Evolutionary conservation across 768 basidiomycete genomes (phyloP).

Genomic region (Calocybe gangraenosa): DNA sequence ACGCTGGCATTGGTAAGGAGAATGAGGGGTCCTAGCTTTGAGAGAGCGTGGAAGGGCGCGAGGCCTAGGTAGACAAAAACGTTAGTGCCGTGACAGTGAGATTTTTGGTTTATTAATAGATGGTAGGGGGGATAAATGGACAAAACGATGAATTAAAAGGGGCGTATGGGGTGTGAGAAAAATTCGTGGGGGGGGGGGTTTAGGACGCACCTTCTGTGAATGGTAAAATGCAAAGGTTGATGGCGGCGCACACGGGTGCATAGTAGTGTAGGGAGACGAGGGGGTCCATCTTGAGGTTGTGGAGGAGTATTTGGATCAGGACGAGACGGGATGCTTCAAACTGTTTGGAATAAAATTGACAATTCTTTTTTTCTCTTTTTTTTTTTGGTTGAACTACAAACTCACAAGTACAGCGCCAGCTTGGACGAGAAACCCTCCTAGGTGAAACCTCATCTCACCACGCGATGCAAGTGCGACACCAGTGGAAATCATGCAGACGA

Average conservation of each 20-base stretch:
- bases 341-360: no score
- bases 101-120: background rate
- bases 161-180: no score
- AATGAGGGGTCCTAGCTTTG: slow-evolving; percentile 60
- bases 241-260: slow-evolving; percentile 88
- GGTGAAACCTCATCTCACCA: slow-evolving; percentile 84
- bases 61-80: slow-evolving; percentile 27
- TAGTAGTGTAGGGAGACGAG: slow-evolving; percentile 95
- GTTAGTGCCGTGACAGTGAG: background rate
- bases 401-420: slow-evolving; percentile 79
- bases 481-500: slow-evolving; percentile 86
- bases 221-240: slow-evolving; percentile 83
- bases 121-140: background rate
- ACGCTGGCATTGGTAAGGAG: slow-evolving; percentile 80
- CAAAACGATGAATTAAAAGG: background rate
- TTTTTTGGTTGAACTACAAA: no score
- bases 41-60: slow-evolving; percentile 75
- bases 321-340: slow-evolving; percentile 95
- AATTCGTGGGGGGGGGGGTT: no score
- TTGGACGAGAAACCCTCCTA: slow-evolving; percentile 85
- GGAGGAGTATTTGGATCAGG: slow-evolving; percentile 92
- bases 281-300: slow-evolving; percentile 97
- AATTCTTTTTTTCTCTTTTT: no score
- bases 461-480: slow-evolving; percentile 89
- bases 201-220: slow-evolving; percentile 74